phyloP scores from a whole-genome alignment of 2,329 filamentous ascomycete genomes.

The Aspergillus ustus region DNA sequence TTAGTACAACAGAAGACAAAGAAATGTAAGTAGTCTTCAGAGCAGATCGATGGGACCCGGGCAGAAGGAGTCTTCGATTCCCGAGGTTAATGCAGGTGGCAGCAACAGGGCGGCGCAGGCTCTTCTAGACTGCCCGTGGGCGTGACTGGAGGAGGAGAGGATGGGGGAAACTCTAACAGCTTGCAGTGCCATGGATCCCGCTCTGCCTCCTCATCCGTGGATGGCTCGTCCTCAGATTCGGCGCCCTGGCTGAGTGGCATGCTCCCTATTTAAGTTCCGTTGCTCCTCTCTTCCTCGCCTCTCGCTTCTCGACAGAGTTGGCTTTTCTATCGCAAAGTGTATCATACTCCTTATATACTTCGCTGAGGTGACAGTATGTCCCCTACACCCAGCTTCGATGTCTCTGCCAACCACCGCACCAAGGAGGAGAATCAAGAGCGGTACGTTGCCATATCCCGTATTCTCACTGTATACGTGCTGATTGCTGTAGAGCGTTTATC shows the following conservation, averaged over 20 bases:
- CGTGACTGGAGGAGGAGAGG: background rate
- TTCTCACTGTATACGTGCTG: background rate
- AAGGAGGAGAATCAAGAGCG: constrained; percentile 53
- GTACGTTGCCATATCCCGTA: constrained; percentile 30
- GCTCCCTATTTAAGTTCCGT: background rate
- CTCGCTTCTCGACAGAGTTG: background rate
- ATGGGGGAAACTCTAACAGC: background rate
- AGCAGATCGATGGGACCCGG: background rate
- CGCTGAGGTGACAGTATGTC: constrained; percentile 26
- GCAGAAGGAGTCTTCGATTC: background rate
- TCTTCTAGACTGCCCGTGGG: background rate
- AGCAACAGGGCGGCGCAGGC: background rate
- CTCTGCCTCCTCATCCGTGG: background rate
- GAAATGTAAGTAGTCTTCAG: background rate
- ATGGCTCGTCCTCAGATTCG: background rate
- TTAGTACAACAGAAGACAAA: background rate
- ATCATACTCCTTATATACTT: background rate
- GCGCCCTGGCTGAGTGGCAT: background rate
- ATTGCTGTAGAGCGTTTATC: constrained; percentile 75
- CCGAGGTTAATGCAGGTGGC: background rate
- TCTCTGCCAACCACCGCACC: constrained; percentile 40
- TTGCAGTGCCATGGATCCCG: background rate
- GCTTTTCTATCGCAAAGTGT: background rate
- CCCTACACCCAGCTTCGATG: constrained; percentile 37
- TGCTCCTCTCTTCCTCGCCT: background rate